Conservation (phyloP, 2,329 filamentous ascomycete species). For the Hypomyces perniciosus region DNA sequence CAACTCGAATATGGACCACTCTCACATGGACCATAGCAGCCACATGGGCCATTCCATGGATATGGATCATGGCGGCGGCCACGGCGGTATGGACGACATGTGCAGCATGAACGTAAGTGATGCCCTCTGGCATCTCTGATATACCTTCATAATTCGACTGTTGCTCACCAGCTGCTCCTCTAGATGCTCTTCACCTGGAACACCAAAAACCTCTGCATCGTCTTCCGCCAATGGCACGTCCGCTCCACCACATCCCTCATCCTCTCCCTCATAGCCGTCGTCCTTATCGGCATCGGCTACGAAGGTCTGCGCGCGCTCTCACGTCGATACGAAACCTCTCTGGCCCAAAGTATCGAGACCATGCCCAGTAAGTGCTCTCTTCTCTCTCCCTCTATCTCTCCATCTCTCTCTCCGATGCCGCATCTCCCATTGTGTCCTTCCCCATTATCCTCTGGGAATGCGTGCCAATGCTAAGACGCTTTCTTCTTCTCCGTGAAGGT, state of each 20-base stretch:
- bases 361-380: slow-evolving; percentile 46
- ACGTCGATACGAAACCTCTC: slow-evolving; percentile 65
- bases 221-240: slow-evolving; percentile 89
- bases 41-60: slow-evolving; percentile 32
- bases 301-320: slow-evolving; percentile 76
- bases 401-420: slow-evolving; percentile 2
- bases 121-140: background rate
- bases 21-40: slow-evolving; percentile 36
- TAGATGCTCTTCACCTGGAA: slow-evolving; percentile 99
- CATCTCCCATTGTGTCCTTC: slow-evolving; percentile 12
- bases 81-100: slow-evolving; percentile 53
- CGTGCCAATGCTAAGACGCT: slow-evolving; percentile 27
- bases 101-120: slow-evolving; percentile 81
- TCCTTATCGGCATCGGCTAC: slow-evolving; percentile 84
- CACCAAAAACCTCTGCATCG: slow-evolving; percentile 87
- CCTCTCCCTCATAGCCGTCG: slow-evolving; percentile 74
- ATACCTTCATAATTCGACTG: background rate
- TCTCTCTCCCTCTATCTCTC: background rate
- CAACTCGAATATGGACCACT: slow-evolving; percentile 12
- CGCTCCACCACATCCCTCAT: slow-evolving; percentile 67
- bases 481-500: background rate
- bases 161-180: background rate
- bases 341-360: slow-evolving; percentile 42
- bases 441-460: background rate
- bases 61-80: slow-evolving; percentile 38